Evolutionary conservation across 768 basidiomycete genomes (phyloP).

Genomic region (Hericium coralloides): DNA sequence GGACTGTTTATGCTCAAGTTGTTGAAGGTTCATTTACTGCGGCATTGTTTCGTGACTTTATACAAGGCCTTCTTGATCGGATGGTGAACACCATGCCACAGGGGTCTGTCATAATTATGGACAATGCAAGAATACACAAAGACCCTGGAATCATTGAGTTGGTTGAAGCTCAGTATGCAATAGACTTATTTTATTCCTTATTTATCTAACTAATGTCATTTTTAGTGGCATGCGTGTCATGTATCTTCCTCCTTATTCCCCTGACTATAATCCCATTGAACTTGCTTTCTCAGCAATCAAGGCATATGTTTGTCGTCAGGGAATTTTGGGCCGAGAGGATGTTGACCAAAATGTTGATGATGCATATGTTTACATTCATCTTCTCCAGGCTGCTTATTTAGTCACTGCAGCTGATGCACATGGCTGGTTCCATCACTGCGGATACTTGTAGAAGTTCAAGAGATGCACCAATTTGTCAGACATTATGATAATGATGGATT

Average conservation of each 20-base stretch:
- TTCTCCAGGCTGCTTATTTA: not conserved
- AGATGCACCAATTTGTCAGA: no score
- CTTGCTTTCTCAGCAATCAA: conserved; percentile 1
- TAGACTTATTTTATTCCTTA: not conserved
- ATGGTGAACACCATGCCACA: not conserved
- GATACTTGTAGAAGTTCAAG: not conserved
- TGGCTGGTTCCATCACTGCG: not conserved
- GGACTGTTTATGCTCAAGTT: conserved; percentile 14
- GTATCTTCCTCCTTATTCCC: not conserved
- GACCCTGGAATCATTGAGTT: not conserved
- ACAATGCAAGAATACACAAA: not conserved
- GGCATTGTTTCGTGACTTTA: not conserved
- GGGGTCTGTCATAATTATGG: not conserved
- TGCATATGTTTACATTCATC: not conserved
- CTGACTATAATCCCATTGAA: conserved; percentile 1
- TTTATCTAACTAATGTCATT: not conserved
- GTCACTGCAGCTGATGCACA: not conserved
- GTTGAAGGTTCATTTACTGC: conserved; percentile 15
- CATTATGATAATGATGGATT: not conserved
- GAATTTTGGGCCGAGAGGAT: not conserved
- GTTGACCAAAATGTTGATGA: not conserved
- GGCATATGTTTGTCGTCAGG: not conserved
- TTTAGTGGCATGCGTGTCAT: not conserved
- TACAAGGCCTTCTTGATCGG: not conserved
- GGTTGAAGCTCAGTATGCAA: not conserved